Evolutionary conservation across 164 flowering plant genomes (phyloP), one percentile per base, ranked within the genome.

Genomic region (Stephania cephalantha): DNA sequence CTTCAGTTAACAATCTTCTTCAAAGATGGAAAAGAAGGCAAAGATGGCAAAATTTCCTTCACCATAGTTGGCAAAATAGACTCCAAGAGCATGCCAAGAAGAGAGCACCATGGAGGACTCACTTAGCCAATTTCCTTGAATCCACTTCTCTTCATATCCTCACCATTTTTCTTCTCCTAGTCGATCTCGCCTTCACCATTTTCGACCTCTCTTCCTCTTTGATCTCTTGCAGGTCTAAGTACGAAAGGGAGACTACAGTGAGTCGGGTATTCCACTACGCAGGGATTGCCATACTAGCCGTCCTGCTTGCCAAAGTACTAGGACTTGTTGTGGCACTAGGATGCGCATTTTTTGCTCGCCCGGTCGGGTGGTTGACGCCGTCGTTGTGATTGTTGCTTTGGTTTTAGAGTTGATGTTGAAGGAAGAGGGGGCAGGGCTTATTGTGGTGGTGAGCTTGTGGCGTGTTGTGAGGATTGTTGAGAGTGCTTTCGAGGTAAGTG

Each of bases 401-500:
- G 15, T 85, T 17, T 30, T 86, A 82, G 90, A 90, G 70, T 77
- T 73, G 5, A 77, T 76, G 44, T 30, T 83, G 74, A 85, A 79
- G 79, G 69, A 61, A 68, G 75, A 77, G 4, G 90, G 87, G 10
- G 87, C 87, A 3, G 94, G 92, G 70, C 71, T 88, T 78, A 35
- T 90, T 22, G 83, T 84, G 67, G 85, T 87, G 81, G 92, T 81
- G 77, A 85, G 94, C 73, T 71, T 90, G 76, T 90, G 94, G 91
- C 78, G 92, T 11, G 82, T 88, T 9, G 81, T 85, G 48, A 82
- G 87, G 77, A 83, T 87, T 45, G 83, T 87, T 50, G 94, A 88
- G 83, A 87, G 87, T n/a, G 87, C 85, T 8, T 87, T 86, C 55
- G 94, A 90, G 86, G 76, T 87, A 31, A 86, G 90, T 50, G 89